A percentile compares a stretch with the other conserved stretches of the same genome.
These are phyloP conservation scores for Aspergillus sp. DNA, from an alignment of 2,329 filamentous ascomycete genomes.

Conservation along the genomic window DNA sequence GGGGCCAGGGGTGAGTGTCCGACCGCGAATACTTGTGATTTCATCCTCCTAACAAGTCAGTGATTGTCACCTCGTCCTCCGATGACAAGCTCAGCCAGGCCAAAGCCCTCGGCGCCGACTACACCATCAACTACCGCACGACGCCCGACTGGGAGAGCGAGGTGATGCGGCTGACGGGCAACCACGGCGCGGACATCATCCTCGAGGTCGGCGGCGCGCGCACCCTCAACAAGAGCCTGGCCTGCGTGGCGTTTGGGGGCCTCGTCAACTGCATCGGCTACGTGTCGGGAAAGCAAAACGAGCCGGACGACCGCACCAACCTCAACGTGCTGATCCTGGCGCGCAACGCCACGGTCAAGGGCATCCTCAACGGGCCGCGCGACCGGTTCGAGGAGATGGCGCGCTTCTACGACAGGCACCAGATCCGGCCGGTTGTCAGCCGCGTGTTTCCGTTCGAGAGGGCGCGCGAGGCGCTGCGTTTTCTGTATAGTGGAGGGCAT, in stretches of 20 bases:
- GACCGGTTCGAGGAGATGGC: conserved; percentile 40
- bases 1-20: conserved; percentile 33
- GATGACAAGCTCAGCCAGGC: conserved; percentile 43
- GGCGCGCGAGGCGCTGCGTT: conserved; percentile 44
- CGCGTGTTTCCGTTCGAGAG: conserved; percentile 46
- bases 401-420: conserved; percentile 23
- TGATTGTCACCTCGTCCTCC: conserved; percentile 44
- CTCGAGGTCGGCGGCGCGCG: conserved; percentile 44
- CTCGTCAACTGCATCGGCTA: conserved; percentile 41
- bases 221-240: conserved; percentile 42
- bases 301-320: conserved; percentile 45
- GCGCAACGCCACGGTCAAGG: conserved; percentile 46
- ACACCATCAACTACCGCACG: conserved; percentile 43
- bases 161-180: conserved; percentile 35
- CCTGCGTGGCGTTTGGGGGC: conserved; percentile 38
- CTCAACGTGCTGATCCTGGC: conserved; percentile 49
- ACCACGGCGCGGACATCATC: conserved; percentile 42
- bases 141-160: conserved; percentile 38
- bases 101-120: conserved; percentile 40
- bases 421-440: conserved; percentile 40
- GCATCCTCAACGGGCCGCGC: conserved; percentile 54
- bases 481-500: conserved; percentile 44
- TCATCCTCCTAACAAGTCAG: conserved; percentile 16
- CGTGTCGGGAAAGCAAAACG: conserved; percentile 47
- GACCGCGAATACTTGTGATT: no score